A percentile compares a stretch with the other conserved stretches of the same genome.
These are phyloP conservation scores for Astrothelium macrocarpum DNA, from an alignment of 495 filamentous ascomycete species.

Conservation along the genomic window DNA sequence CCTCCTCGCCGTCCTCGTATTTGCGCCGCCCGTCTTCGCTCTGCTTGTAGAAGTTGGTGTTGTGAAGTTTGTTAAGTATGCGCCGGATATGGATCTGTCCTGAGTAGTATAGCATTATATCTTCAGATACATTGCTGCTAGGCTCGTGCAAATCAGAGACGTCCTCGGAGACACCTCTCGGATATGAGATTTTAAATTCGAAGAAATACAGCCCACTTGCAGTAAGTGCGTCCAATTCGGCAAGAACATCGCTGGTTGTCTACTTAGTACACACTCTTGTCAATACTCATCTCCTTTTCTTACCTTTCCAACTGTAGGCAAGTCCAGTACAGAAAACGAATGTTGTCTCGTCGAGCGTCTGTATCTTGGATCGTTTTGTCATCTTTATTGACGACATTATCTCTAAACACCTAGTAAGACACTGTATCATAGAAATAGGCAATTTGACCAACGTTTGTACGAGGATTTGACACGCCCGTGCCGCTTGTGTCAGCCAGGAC, in stretches of 20 bases:
- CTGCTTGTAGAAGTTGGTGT: slow-evolving; percentile 30
- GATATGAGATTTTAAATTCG: slow-evolving; percentile 53
- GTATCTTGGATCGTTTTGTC: not conserved
- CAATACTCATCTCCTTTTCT: slow-evolving; percentile 1
- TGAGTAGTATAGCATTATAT: slow-evolving; percentile 68
- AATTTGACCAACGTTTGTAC: not conserved
- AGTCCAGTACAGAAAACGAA: slow-evolving; percentile 83
- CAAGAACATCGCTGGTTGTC: slow-evolving; percentile 67
- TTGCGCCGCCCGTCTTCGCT: not conserved
- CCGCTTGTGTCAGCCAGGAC: slow-evolving; percentile 74
- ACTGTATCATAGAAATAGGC: not conserved
- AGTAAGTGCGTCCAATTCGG: slow-evolving; percentile 51
- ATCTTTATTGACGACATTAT: not conserved
- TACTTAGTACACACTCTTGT: not conserved
- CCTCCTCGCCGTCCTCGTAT: not conserved
- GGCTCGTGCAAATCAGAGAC: slow-evolving; percentile 12
- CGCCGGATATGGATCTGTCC: slow-evolving; percentile 81
- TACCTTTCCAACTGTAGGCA: slow-evolving; percentile 90
- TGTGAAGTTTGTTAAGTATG: slow-evolving; percentile 74
- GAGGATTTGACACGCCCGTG: slow-evolving; percentile 64
- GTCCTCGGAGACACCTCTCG: slow-evolving; percentile 26
- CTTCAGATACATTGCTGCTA: not conserved
- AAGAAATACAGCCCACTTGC: slow-evolving; percentile 24
- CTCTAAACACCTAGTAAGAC: not conserved
- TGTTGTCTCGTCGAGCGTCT: slow-evolving; percentile 11